phyloP scores from a whole-genome alignment of 2,329 filamentous ascomycete genomes.

The Orbilia quercus region DNA sequence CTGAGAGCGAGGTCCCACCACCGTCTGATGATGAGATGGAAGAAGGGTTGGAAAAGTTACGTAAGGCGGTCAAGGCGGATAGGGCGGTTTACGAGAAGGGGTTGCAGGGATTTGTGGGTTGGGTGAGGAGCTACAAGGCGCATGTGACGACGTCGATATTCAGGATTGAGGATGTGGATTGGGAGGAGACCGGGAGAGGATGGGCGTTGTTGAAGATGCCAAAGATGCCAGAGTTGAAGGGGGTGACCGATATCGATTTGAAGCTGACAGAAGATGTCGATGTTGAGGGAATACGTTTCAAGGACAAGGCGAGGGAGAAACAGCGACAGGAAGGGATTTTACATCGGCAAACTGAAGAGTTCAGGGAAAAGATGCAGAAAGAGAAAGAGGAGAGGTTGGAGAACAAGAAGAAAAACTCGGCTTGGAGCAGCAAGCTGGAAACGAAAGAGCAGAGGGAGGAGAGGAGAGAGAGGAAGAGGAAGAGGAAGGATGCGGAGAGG shows the following conservation, averaged over 20 bases:
- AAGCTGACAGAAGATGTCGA: conserved; percentile 73
- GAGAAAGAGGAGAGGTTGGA: conserved; percentile 61
- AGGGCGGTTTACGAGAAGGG: conserved; percentile 84
- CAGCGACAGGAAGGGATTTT: conserved; percentile 70
- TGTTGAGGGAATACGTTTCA: conserved; percentile 75
- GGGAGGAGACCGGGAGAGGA: conserved; percentile 80
- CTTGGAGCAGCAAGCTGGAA: conserved; percentile 64
- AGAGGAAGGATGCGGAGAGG: conserved; percentile 73
- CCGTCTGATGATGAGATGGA: conserved; percentile 71
- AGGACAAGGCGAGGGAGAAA: conserved; percentile 77
- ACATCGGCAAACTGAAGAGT: conserved; percentile 60
- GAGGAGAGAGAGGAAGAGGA: conserved; percentile 78
- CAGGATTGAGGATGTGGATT: conserved; percentile 81
- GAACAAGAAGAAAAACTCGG: conserved; percentile 63
- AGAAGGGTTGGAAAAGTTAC: conserved; percentile 71
- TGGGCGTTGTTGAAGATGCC: conserved; percentile 90
- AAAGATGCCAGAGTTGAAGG: conserved; percentile 89
- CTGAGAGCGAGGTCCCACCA: conserved; percentile 57
- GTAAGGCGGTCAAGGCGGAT: conserved; percentile 70
- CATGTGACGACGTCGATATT: conserved; percentile 94
- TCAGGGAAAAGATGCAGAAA: conserved; percentile 63
- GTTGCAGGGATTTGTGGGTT: conserved; percentile 90
- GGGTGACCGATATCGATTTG: conserved; percentile 75
- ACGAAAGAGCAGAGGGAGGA: conserved; percentile 73
- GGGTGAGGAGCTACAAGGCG: conserved; percentile 89